Conservation (phyloP, 495 filamentous ascomycete genomes). For the Tuber indicum region DNA sequence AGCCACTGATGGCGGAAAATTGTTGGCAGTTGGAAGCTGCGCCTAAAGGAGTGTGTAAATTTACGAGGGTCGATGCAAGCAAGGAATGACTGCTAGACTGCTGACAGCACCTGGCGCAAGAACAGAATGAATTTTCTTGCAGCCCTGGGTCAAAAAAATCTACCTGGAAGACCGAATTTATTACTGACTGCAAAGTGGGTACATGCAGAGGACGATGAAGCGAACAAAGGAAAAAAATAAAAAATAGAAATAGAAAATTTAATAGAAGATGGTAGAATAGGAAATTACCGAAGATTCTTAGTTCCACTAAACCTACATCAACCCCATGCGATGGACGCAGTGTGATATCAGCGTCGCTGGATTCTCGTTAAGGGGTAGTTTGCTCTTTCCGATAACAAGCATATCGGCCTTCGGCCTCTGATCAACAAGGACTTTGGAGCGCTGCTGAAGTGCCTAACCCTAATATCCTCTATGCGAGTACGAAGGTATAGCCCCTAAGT, state of each 20-base stretch:
- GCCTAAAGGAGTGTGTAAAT: constrained; percentile 8
- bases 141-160: not conserved
- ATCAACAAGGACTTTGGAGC: not conserved
- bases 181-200: not conserved
- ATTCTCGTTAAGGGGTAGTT: not conserved
- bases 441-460: not conserved
- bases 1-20: not conserved
- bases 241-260: constrained; percentile 2
- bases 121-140: not conserved
- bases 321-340: not conserved
- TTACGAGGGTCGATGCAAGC: constrained; percentile 8
- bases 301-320: not conserved
- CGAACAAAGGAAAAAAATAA: constrained; percentile 5
- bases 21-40: not conserved
- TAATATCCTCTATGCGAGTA: not conserved
- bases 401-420: not conserved
- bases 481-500: no score
- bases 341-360: not conserved
- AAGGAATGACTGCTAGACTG: constrained; percentile 3
- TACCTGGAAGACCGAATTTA: not conserved
- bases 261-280: no score
- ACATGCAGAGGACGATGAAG: not conserved
- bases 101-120: constrained; percentile 2
- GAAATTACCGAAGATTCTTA: not conserved
- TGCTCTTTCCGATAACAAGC: not conserved